Evolutionary conservation across 768 basidiomycete species (phyloP).

Genomic region (Kwoniella shandongensis): DNA sequence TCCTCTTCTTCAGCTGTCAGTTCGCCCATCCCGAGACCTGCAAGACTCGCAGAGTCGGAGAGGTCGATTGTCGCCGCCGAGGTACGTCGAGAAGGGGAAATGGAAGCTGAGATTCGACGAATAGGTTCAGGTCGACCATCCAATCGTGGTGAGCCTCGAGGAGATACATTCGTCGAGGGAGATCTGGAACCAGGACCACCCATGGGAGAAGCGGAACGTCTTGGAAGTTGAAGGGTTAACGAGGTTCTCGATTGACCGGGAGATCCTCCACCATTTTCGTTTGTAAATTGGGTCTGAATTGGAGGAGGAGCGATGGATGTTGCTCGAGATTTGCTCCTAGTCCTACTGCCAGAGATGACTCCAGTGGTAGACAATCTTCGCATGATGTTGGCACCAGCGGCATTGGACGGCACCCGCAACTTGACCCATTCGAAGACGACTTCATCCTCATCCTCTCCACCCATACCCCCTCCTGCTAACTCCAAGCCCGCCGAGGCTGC

Average conservation of each 20-base stretch:
- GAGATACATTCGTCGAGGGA: background rate
- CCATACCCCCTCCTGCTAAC: constrained; percentile 20
- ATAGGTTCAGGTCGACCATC: constrained; percentile 32
- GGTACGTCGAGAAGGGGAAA: constrained; percentile 21
- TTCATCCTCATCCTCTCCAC: constrained; percentile 37
- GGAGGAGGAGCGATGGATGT: constrained; percentile 1
- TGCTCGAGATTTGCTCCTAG: constrained; percentile 11
- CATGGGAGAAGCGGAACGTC: constrained; percentile 13
- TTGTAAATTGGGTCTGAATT: background rate
- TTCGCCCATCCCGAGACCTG: background rate
- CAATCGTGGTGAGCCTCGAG: constrained; percentile 20
- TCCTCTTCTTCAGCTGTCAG: constrained; percentile 57
- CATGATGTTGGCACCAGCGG: constrained; percentile 17
- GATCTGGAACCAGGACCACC: constrained; percentile 6
- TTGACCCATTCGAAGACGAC: constrained; percentile 53
- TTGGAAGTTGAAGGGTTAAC: constrained; percentile 16
- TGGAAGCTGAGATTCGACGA: constrained; percentile 25
- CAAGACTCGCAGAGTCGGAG: background rate
- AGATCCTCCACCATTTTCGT: too few species aligned
- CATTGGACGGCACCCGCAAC: constrained; percentile 18
- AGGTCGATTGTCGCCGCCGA: background rate
- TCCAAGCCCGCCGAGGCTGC: constrained; percentile 40
- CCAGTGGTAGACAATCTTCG: constrained; percentile 17
- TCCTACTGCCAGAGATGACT: constrained; percentile 4
- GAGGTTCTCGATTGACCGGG: constrained; percentile 9